Conservation (phyloP, 768 basidiomycete species). For the Tulasnella sp. region DNA sequence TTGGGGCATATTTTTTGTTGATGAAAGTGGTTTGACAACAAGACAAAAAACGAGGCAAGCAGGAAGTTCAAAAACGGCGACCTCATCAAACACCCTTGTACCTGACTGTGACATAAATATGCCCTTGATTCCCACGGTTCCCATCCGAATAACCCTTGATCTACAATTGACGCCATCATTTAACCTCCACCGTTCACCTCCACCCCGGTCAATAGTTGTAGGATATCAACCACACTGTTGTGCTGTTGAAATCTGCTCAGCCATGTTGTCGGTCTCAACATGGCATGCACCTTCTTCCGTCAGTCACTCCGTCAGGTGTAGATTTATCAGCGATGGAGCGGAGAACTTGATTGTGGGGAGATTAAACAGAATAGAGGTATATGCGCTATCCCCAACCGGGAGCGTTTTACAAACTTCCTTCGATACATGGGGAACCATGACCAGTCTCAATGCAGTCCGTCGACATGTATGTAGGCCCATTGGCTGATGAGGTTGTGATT, state of each 20-base stretch:
- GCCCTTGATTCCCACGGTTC: neutral
- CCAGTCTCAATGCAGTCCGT: slow-evolving; percentile 34
- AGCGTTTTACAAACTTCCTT: slow-evolving; percentile 44
- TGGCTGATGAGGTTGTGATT: neutral
- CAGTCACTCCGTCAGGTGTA: slow-evolving; percentile 52
- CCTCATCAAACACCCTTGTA: no score
- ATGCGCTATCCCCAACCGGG: slow-evolving; percentile 47
- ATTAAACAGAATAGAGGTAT: slow-evolving; percentile 52
- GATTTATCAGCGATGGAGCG: slow-evolving; percentile 36
- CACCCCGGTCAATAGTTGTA: neutral
- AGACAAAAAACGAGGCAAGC: no score
- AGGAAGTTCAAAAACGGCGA: no score
- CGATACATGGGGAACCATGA: slow-evolving; percentile 47
- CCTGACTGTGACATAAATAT: neutral
- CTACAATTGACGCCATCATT: neutral
- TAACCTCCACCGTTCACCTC: neutral
- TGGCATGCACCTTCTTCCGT: slow-evolving; percentile 69
- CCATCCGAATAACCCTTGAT: neutral
- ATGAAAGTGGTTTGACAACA: neutral
- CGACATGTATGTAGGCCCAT: slow-evolving; percentile 41
- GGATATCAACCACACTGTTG: no score
- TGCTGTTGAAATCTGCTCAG: no score
- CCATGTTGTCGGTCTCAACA: slow-evolving; percentile 54
- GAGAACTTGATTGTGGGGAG: slow-evolving; percentile 62
- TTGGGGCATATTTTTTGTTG: slow-evolving; percentile 27